Evolutionary conservation across 2,329 filamentous ascomycete species (phyloP), one percentile per base, ranked within the genome.

Genomic region (Berkeleyomyces basicola): DNA sequence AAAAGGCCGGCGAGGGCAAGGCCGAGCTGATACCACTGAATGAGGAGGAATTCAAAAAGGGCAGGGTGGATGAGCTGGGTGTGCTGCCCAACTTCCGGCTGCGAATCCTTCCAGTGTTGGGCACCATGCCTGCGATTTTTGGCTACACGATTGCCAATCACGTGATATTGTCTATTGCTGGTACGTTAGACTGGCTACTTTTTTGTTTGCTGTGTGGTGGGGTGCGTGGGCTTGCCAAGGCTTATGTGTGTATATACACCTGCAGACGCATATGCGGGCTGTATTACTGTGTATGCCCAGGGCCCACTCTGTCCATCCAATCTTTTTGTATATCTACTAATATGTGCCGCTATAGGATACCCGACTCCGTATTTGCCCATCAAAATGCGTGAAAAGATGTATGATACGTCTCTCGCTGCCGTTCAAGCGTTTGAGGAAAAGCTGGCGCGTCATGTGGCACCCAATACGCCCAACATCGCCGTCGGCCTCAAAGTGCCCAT

Each of bases 101-200:
- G 7, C 82, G 93, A n/a, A 99, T 99, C 63, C 74, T 99, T 7
- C 93, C 93, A 0, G 93, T 99, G 0, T 76, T 99, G 2, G 93
- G 93, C 0, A 99, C 93, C 0, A 96, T 99, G 91, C 93, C 93
- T 0, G 92, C 93, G 2, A 86, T 97, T 0, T 99, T 99, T 72
- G 93, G 93, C 7, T 87, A 96, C 63, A 88, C 87, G 0, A 83
- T 88, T 7, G 93, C 93, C 3, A 99, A 97, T 73, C 90, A 97
- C 71, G 84, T 97, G 65, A 92, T 99, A 67, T 80, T 95, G 63
- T 82, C 84, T 64, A 82, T 97, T 57, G 77, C 80, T 4, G 76
- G 76, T 77, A 69, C 14, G 66, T 62, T 43, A 4, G 4, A 2
- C 7, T 53, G 3, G 10, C n/a, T 43, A 3, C 42, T 10, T 9